Evolutionary conservation across 2,329 filamentous ascomycete genomes (phyloP), one percentile per base, ranked within the genome.

Genomic region (Macrophomina phaseolina): DNA sequence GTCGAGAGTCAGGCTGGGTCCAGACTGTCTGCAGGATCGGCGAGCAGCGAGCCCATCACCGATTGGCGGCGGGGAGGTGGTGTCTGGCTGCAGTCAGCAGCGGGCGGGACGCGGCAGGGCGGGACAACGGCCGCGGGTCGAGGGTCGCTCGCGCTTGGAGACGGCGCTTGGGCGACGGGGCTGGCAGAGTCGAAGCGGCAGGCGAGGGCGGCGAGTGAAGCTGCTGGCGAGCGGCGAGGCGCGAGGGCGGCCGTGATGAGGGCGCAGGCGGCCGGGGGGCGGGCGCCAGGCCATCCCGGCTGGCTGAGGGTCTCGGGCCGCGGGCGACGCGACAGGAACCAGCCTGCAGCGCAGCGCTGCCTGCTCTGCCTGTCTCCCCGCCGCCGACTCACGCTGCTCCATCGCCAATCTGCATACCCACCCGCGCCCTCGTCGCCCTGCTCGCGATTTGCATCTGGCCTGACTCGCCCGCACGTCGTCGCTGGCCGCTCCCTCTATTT

Each of bases 41-140:
- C 14, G 51, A 53, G 11, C 5, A 14, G 42, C 42, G 42, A 16
- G 5, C 42, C 42, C 16, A 45, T 45, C 42, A 45, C 11, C 7
- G 16, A n/a, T 9, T 5, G 16, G 5, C 16, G 12, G 11, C 16
- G 42, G 16, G 42, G 42, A 2, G 11, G 23, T 23, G 2, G 38
- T 14, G 55, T 5, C 12, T 9, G 18, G 55, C 40, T n/a, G 55
- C 55, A 60, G 38, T 9, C 58, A 61, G 42, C 30, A 36, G 18
- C 58, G 42, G 45, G 56, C 56, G 42, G 56, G 53, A 8, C 53
- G 52, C 56, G 53, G 36, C 32, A 42, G 11, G 28, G 36, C 53
- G 53, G 53, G 53, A 60, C 56, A 60, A 60, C 56, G 56, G 56
- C 14, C 8, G 56, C 38, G 55, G 55, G 38, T 45, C n/a, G 12